These are phyloP conservation scores for Sisymbrium irio DNA, from an alignment of 345 rosid genomes.

Conservation along the genomic window DNA sequence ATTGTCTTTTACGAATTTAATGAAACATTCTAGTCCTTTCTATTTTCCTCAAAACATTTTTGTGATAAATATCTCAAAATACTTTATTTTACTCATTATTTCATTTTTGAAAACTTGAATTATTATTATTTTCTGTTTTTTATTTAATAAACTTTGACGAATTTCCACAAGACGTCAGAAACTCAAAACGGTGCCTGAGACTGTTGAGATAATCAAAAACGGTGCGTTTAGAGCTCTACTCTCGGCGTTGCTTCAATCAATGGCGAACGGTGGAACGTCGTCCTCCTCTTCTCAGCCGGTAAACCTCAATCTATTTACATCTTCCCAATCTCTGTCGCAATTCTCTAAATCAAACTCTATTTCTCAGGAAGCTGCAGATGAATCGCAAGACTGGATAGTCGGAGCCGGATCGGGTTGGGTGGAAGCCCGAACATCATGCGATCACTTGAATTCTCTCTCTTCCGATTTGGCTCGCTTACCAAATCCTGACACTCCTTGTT, in stretches of 20 bases:
- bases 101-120: too few species aligned
- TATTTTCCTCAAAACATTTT: too few species aligned
- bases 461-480: constrained; percentile 68
- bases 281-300: constrained; percentile 36
- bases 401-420: constrained; percentile 94
- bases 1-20: too few species aligned
- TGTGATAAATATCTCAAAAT: too few species aligned
- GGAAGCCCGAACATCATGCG: constrained; percentile 72
- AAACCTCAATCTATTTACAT: neutral
- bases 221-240: neutral
- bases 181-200: too few species aligned
- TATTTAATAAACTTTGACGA: too few species aligned
- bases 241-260: neutral
- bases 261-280: constrained; percentile 28
- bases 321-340: neutral
- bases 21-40: too few species aligned
- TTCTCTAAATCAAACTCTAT: neutral
- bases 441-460: constrained; percentile 63
- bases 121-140: too few species aligned
- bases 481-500: constrained; percentile 63
- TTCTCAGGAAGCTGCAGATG: constrained; percentile 34
- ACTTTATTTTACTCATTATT: too few species aligned
- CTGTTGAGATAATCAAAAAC: neutral
- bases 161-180: too few species aligned
- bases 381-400: constrained; percentile 39